Evolutionary conservation across 2,329 filamentous ascomycete genomes (phyloP).

Genomic region (Thielaviopsis musarum): DNA sequence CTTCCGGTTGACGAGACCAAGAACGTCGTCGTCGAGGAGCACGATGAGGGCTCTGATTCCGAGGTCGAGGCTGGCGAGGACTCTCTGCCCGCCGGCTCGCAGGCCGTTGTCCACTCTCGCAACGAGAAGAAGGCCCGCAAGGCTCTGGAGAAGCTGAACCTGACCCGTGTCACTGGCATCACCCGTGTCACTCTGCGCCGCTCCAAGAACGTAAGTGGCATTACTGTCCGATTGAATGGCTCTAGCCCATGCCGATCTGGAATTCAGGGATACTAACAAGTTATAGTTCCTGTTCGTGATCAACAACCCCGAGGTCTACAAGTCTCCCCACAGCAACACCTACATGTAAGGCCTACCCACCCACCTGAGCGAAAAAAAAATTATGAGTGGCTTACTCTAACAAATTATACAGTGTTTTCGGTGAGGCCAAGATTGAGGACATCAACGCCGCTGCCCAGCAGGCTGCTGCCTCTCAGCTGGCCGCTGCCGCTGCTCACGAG

Average conservation of each 20-base stretch:
- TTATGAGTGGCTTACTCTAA: background rate
- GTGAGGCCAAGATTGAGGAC: conserved; percentile 99
- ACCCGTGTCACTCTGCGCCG: conserved; percentile 94
- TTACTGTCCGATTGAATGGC: background rate
- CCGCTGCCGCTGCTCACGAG: conserved; percentile 47
- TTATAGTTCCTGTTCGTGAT: conserved; percentile 98
- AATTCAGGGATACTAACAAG: background rate
- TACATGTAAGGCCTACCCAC: conserved; percentile 62
- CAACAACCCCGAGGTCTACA: conserved; percentile 99
- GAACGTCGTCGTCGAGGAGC: conserved; percentile 60
- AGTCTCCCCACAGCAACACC: conserved; percentile 97
- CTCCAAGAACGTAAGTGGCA: conserved; percentile 85
- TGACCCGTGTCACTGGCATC: conserved; percentile 93
- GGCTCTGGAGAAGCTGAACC: conserved; percentile 94
- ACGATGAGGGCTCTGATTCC: conserved; percentile 53
- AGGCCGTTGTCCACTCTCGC: conserved; percentile 86
- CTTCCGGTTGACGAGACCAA: conserved; percentile 79
- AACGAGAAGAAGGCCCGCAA: conserved; percentile 99
- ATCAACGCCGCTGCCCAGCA: conserved; percentile 96
- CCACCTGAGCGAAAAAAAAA: background rate
- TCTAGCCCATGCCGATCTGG: background rate
- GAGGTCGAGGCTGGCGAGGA: conserved; percentile 65
- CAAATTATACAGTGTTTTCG: conserved; percentile 60
- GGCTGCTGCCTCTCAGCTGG: conserved; percentile 87
- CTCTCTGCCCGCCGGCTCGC: conserved; percentile 63